These are phyloP conservation scores for Neostapfia colusana DNA, from an alignment of 176 grass and related monocot species.

Conservation along the genomic window DNA sequence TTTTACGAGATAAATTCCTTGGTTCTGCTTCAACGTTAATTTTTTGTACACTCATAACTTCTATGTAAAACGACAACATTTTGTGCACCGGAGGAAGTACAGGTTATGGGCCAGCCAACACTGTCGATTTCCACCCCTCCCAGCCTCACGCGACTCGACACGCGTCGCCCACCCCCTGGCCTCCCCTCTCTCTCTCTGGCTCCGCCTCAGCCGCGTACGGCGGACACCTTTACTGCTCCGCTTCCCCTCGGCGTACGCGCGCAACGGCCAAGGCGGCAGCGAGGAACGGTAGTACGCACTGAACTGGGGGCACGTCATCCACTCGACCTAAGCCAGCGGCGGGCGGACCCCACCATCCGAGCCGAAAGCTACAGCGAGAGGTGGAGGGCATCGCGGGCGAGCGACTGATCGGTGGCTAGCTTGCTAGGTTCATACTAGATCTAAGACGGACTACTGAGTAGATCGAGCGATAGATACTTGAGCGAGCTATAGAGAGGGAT, in stretches of 20 bases:
- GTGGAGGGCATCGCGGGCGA: background rate
- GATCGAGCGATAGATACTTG: background rate
- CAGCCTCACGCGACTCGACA: slow-evolving; percentile 38
- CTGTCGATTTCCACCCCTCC: background rate
- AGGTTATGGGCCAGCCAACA: background rate
- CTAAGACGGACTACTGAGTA: background rate
- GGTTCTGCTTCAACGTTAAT: too few relatives aligned
- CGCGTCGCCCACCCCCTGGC: slow-evolving; percentile 29
- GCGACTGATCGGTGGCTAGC: background rate
- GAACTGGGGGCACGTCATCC: slow-evolving; percentile 28
- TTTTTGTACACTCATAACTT: too few relatives aligned
- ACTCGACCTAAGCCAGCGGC: background rate
- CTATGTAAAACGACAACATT: too few relatives aligned
- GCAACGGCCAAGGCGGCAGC: background rate
- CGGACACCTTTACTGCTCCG: background rate
- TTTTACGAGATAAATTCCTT: too few relatives aligned
- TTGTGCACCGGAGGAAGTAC: too few relatives aligned
- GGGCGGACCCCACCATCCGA: background rate
- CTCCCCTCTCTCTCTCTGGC: background rate
- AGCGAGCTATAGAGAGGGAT: background rate
- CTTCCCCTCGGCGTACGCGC: background rate
- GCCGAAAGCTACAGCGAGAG: slow-evolving; percentile 1
- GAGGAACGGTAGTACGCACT: slow-evolving; percentile 19
- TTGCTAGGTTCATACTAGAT: background rate
- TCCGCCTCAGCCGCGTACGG: slow-evolving; percentile 1